Evolutionary conservation across 2,329 filamentous ascomycete species (phyloP), one percentile per base, ranked within the genome.

Genomic region (Bipolaris victoriae): DNA sequence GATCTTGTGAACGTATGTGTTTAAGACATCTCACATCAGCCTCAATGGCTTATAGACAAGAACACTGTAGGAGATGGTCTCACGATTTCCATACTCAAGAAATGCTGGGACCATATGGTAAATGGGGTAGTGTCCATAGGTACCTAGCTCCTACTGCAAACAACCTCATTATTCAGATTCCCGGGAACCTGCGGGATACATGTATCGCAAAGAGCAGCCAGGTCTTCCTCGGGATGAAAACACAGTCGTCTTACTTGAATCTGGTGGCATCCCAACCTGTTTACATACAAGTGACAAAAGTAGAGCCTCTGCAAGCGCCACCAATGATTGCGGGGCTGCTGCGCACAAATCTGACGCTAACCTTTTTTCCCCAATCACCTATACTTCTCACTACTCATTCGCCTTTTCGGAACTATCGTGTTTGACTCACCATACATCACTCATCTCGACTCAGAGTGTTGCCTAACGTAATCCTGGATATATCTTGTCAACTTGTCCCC

Each of bases 341-440:
- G 53, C 55, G 49, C 54, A 60, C 29, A 48, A 47, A 35, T 20
- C 36, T 37, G 44, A 26, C 51, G 33, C 51, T 54, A 54, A 49
- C 44, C 44, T 49, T 41, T 49, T 54, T 10, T 22, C 46, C 52
- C 39, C 51, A 53, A 59, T 47, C 49, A 46, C 35, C 52, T 20
- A 36, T 39, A 37, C 52, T 26, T 53, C 35, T 6, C 10, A 40
- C 46, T 52, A 49, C 55, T 49, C 50, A 26, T 33, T 47, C 40
- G 26, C 18, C 20, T 44, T 5, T 41, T 35, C 26, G 39, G 31
- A 11, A 50, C 53, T 33, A 6, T 24, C n/a, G 26, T 16, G 36
- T 26, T 31, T 60, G 57, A 62, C 59, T 64, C 61, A 63, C 48
- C 49, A 35, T 44, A 31, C 37, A 24, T 55, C 52, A 58, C 35